Base-by-base conservation (phyloP, 2,329 filamentous ascomycete species). In the Aquanectria penicillioides region DNA sequence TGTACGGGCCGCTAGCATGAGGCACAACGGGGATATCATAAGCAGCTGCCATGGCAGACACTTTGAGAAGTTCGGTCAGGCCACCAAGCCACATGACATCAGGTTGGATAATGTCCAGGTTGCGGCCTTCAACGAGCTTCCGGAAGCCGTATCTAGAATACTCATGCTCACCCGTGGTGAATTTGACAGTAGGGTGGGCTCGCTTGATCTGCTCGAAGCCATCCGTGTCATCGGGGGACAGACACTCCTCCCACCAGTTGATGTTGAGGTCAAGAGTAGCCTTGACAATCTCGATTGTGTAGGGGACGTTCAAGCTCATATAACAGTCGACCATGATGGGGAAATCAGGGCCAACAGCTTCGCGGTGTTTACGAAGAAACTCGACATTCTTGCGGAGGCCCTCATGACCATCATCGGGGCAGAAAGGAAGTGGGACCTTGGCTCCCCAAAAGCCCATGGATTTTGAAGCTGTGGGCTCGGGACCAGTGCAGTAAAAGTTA, bases 11-110 rank as follows among this genome's bases (percentile, higher is more conserved):
- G 61, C 91, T 95, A 38, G 94, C 94, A 73, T 97, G 94, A n/a
- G 94, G 94, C 12, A 97, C 92, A 13, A 97, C 93, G 11, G 94
- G 94, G 59, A 97, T 91, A 72, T 97, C 94, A 77, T 97, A 97
- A 18, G 94, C 94, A 5, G 93, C 87, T 4, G 94, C 94, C 86
- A 96, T 90, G 51, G 93, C 90, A 13, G 93, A 86, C 49, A 97
- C 90, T 78, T 93, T 95, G 65, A 97, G 87, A 57, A 97, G 84
- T 78, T 97, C 94, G 1, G 94, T 97, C 83, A 97, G 77, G 61
- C 94, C 94, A 62, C 94, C 94, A 12, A 97, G 88, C 94, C 94
- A 97, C 94, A 97, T 97, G 64, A 97, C 93, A 72, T 97, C 94
- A 12, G 94, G 94, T 79, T 97, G 94, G 70, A 97, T 88, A 68